A percentile compares a stretch with the other conserved stretches of the same genome.
Conservation (phyloP, 2,329 filamentous ascomycete genomes). For the Aspergillus fumigatiaffinis region DNA sequence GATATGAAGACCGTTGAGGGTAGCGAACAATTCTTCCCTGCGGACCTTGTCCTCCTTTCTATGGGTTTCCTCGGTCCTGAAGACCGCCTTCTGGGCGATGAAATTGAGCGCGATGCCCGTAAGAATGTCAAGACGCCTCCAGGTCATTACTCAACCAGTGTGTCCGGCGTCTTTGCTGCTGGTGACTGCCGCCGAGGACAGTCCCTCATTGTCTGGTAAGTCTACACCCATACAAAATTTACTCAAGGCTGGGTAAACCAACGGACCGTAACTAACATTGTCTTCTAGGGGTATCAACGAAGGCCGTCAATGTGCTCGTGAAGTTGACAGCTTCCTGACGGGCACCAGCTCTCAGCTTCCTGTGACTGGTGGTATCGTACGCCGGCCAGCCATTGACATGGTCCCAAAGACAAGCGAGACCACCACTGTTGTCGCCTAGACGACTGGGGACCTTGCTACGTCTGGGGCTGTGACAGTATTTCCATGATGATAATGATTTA, state of each 20-base stretch:
- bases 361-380: slow-evolving; percentile 88
- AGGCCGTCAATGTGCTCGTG: slow-evolving; percentile 85
- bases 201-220: slow-evolving; percentile 91
- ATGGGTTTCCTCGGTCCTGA: slow-evolving; percentile 98
- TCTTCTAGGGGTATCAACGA: slow-evolving; percentile 83
- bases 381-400: slow-evolving; percentile 59
- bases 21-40: slow-evolving; percentile 92
- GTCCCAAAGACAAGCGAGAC: slow-evolving; percentile 32
- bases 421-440: slow-evolving; percentile 28
- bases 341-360: slow-evolving; percentile 71
- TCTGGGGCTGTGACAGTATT: neutral
- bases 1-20: slow-evolving; percentile 98
- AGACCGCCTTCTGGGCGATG: slow-evolving; percentile 78
- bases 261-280: slow-evolving; percentile 5
- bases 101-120: slow-evolving; percentile 83
- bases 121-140: slow-evolving; percentile 95
- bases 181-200: slow-evolving; percentile 94
- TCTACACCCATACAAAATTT: slow-evolving; percentile 14
- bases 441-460: neutral
- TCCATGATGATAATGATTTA: slow-evolving; percentile 15
- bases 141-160: slow-evolving; percentile 83
- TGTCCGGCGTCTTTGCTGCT: slow-evolving; percentile 85
- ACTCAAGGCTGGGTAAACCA: neutral
- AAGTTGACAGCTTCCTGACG: slow-evolving; percentile 85
- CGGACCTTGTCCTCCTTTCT: slow-evolving; percentile 86